These are phyloP conservation scores for Leccinum imitatum DNA, from an alignment of 768 basidiomycete genomes.

Conservation along the genomic window DNA sequence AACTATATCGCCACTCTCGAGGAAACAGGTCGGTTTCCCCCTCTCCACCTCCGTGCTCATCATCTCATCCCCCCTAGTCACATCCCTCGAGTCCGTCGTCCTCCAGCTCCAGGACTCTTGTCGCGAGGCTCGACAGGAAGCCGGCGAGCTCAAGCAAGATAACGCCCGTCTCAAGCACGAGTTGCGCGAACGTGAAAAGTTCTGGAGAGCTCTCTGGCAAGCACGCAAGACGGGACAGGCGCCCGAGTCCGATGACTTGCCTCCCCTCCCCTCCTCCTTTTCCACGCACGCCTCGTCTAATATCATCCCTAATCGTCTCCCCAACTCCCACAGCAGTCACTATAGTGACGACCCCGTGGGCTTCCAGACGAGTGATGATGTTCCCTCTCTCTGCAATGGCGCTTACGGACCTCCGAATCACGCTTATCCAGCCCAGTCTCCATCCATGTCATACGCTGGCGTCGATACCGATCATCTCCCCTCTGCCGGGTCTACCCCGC, in stretches of 20 bases:
- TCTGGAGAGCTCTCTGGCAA: conserved; percentile 70
- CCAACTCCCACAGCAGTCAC: conserved; percentile 37
- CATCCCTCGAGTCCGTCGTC: conserved; percentile 82
- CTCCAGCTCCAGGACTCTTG: conserved; percentile 81
- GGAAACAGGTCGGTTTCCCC: conserved; percentile 56
- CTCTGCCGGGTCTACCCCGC: conserved; percentile 27
- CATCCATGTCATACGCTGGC: conserved; percentile 41
- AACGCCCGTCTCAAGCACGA: conserved; percentile 63
- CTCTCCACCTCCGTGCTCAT: conserved; percentile 12
- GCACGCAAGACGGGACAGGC: conserved; percentile 56
- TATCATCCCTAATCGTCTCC: conserved; percentile 36
- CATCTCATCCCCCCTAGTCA: conserved; percentile 47
- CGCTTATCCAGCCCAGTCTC: conserved; percentile 46
- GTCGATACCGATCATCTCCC: conserved; percentile 35
- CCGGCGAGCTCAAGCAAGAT: conserved; percentile 62
- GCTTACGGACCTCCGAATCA: conserved; percentile 43
- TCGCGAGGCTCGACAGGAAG: conserved; percentile 62
- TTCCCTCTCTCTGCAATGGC: conserved; percentile 42
- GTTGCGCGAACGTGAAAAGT: conserved; percentile 69
- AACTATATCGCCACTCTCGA: conserved; percentile 88
- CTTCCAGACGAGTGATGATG: conserved; percentile 52
- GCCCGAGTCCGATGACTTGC: conserved; percentile 52
- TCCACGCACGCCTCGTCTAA: conserved; percentile 34
- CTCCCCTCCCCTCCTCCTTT: conserved; percentile 47
- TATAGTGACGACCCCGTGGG: conserved; percentile 43